Evolutionary conservation across 1,284 basidiomycete species (phyloP), one percentile per base, ranked within the genome.

Genomic region (Apiotrichum brassicae): DNA sequence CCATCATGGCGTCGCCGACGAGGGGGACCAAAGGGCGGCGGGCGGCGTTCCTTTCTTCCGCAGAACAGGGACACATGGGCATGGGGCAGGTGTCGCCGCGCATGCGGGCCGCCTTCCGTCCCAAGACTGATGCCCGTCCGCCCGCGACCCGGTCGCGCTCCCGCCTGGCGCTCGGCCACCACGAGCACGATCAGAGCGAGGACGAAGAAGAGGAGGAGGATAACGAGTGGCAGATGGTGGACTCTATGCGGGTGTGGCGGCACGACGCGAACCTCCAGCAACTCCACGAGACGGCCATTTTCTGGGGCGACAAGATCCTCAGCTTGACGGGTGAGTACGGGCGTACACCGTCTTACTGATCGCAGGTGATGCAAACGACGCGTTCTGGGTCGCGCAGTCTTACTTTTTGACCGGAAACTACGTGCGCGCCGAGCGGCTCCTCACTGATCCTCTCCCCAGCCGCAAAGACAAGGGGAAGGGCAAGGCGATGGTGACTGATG

Each of bases 221-320:
- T 3, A 56, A 54, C n/a, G 58, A 53, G 58, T 90, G 86, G 86
- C 81, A 81, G 2, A 84, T 89, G 77, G 82, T 97, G 5, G 90
- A 95, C 68, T 81, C 91, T n/a, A 92, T 99, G 84, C 79, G 95
- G 48, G 73, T 90, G 36, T 98, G 95, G 95, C 77, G 95, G 44
- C 90, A 97, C 66, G 95, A 98, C 74, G 94, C 95, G 33, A 82
- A 97, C 63, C 90, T 93, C 81, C 94, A 97, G 71, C 94, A 98
- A 76, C 76, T 98, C 25, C 97, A 97, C 72, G 89, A 93, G 58
- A 97, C 94, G 0, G 95, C 95, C 13, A 86, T 88, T 9, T 97
- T 97, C 68, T 98, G 95, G 95, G 95, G 93, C 3, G 88, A 94
- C 75, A 97, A 98, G 73, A 82, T 97, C 38, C 76, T 97, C 32